Percentiles rank a stretch among this genome's conserved stretches.
Evolutionary conservation across 345 rosid genomes (phyloP).

Genomic region (Pelargonium nanum): DNA sequence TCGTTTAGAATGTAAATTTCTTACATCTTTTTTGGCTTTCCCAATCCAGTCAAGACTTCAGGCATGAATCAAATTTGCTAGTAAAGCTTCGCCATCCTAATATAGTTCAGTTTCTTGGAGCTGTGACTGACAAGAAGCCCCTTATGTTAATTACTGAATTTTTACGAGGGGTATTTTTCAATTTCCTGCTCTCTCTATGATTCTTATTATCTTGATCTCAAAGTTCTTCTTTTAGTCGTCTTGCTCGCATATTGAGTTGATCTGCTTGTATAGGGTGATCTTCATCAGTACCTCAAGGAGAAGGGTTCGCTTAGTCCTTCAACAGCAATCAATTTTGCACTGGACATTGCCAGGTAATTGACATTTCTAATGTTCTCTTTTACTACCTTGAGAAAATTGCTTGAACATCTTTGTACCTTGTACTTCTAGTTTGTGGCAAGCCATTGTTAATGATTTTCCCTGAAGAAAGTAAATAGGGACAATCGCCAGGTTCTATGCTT

Average conservation of each 20-base stretch:
- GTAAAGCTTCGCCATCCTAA: constrained; percentile 99
- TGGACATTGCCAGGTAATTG: constrained; percentile 84
- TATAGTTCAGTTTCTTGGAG: constrained; percentile 94
- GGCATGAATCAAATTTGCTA: constrained; percentile 93
- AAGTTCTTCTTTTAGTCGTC: not conserved
- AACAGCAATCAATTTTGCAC: constrained; percentile 78
- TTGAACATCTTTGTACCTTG: no score
- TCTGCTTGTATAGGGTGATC: constrained; percentile 68
- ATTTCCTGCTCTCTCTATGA: not conserved
- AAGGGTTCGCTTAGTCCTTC: constrained; percentile 84
- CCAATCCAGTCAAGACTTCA: constrained; percentile 86
- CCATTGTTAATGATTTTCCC: no score
- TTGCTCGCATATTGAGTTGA: not conserved
- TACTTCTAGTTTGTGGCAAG: no score
- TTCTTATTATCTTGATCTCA: not conserved
- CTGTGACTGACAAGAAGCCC: constrained; percentile 98
- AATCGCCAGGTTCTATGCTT: no score
- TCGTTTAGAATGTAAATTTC: constrained; percentile 2
- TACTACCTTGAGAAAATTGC: not conserved
- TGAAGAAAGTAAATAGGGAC: no score
- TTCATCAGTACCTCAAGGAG: constrained; percentile 90
- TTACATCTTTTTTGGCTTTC: constrained; percentile 17
- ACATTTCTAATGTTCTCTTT: not conserved
- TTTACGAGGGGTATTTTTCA: constrained; percentile 70
- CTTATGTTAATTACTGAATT: constrained; percentile 94